A percentile compares a stretch with the other conserved stretches of the same genome.
These are phyloP conservation scores for Wickerhamomyces strasburgensis DNA, from an alignment of 805 yeast species.

Conservation along the genomic window DNA sequence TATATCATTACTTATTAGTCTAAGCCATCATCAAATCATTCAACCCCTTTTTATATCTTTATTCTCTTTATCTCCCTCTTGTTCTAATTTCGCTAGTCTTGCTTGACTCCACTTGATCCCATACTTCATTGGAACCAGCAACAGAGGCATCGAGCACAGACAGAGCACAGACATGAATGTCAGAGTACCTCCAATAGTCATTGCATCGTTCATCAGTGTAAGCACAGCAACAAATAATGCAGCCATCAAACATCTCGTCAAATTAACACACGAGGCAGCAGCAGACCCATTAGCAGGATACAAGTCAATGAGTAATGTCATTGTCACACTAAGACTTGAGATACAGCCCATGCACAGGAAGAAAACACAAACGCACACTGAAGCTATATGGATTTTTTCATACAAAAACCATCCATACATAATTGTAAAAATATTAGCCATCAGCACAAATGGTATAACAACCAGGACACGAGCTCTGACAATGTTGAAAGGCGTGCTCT, in stretches of 20 bases:
- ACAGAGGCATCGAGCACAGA: constrained; percentile 19
- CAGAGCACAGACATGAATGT: constrained; percentile 61
- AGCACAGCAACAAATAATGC: constrained; percentile 70
- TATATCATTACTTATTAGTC: too few species aligned
- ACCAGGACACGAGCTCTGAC: constrained; percentile 51
- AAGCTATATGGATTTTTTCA: constrained; percentile 17
- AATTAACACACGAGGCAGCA: constrained; percentile 67
- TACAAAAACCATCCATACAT: constrained; percentile 74
- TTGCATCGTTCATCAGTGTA: constrained; percentile 47
- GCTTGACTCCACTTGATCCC: constrained; percentile 31
- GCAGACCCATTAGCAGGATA: constrained; percentile 68
- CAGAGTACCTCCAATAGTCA: constrained; percentile 74
- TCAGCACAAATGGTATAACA: constrained; percentile 36
- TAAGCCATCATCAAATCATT: too few species aligned
- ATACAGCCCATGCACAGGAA: constrained; percentile 55
- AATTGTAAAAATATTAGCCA: constrained; percentile 38
- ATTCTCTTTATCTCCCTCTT: background rate
- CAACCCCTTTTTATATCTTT: too few species aligned
- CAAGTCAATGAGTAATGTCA: constrained; percentile 72
- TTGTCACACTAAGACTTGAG: constrained; percentile 50
- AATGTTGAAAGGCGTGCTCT: constrained; percentile 41
- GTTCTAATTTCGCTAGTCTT: too few species aligned
- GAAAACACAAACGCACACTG: constrained; percentile 45
- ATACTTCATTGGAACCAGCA: constrained; percentile 27
- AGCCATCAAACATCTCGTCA: constrained; percentile 66